A percentile compares a stretch with the other conserved stretches of the same genome.
Evolutionary conservation across 306 rosid species (phyloP).

Genomic region (Spatholobus suberectus): DNA sequence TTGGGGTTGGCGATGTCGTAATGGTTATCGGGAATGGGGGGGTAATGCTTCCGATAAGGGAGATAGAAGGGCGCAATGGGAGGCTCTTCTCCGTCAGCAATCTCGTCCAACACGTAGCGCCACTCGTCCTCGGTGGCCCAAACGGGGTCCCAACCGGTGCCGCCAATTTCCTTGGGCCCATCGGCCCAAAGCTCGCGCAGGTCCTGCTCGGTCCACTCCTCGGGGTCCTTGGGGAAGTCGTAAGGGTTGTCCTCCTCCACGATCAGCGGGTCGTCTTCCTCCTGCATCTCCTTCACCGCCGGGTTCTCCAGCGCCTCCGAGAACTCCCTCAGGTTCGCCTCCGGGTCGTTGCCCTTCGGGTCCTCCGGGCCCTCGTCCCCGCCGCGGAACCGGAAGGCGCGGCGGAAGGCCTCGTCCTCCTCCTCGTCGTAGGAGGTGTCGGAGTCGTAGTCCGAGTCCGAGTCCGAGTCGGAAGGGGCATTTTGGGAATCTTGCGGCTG

Average conservation of each 20-base stretch:
- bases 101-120: constrained; percentile 53
- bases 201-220: constrained; percentile 80
- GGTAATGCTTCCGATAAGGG: constrained; percentile 70
- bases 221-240: constrained; percentile 76
- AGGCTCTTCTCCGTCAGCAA: constrained; percentile 59
- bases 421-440: neutral
- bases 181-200: constrained; percentile 79
- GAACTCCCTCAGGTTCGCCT: constrained; percentile 5
- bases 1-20: constrained; percentile 58
- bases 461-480: neutral
- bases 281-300: constrained; percentile 21
- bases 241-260: constrained; percentile 42
- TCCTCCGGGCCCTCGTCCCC: neutral
- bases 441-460: constrained; percentile 22
- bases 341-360: neutral
- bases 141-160: constrained; percentile 93
- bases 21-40: constrained; percentile 66
- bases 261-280: constrained; percentile 27
- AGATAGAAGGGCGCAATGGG: constrained; percentile 84
- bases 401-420: neutral
- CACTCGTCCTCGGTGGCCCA: constrained; percentile 69
- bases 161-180: constrained; percentile 53
- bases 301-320: constrained; percentile 20
- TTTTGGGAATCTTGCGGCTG: neutral
- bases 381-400: neutral